Conservation (phyloP, 1,139 yeast genomes). For the Saccharomyces pastorianus region DNA sequence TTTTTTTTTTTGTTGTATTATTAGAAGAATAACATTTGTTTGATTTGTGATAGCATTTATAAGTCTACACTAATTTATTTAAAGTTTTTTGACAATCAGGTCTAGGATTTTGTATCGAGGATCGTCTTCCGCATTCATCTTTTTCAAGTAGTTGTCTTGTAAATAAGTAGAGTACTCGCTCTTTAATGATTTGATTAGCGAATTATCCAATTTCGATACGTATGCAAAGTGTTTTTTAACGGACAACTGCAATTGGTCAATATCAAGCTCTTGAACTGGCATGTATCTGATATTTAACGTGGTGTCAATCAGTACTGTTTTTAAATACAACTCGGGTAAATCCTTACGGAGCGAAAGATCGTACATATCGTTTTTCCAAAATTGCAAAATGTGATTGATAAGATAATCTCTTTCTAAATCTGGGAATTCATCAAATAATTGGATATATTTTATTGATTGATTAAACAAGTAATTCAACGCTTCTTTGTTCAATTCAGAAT, state of each 20-base stretch:
- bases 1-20: neutral
- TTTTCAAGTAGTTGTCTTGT: constrained; percentile 31
- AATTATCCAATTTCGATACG: constrained; percentile 37
- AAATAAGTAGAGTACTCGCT: constrained; percentile 38
- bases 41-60: neutral
- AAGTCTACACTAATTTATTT: constrained; percentile 1
- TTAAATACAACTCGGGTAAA: constrained; percentile 27
- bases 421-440: constrained; percentile 55
- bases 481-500: constrained; percentile 24
- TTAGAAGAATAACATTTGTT: neutral
- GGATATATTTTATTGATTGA: constrained; percentile 42
- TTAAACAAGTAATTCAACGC: constrained; percentile 35
- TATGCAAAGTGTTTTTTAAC: constrained; percentile 66
- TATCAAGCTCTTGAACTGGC: constrained; percentile 28
- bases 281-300: constrained; percentile 59
- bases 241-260: constrained; percentile 55
- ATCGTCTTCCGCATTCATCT: constrained; percentile 23
- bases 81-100: constrained; percentile 32
- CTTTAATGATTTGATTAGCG: constrained; percentile 38
- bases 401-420: constrained; percentile 64
- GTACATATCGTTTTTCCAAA: constrained; percentile 35
- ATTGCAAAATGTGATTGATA: constrained; percentile 53
- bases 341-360: constrained; percentile 15
- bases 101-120: constrained; percentile 31
- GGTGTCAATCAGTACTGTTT: constrained; percentile 48